phyloP scores from a whole-genome alignment of 2,329 filamentous ascomycete genomes.

The Neonectria coccinea region DNA sequence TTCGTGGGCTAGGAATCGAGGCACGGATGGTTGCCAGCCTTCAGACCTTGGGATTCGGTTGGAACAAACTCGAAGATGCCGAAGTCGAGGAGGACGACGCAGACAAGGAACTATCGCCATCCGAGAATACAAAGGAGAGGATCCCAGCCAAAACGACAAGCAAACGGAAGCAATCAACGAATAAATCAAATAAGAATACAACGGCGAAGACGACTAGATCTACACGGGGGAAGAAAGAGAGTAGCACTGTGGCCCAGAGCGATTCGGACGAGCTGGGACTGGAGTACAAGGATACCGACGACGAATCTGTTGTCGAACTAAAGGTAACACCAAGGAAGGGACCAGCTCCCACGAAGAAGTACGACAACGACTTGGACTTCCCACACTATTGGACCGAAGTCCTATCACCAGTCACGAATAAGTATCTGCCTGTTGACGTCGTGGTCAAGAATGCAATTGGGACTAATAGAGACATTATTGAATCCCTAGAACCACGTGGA shows the following conservation, averaged over 20 bases:
- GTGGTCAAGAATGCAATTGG: constrained; percentile 76
- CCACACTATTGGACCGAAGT: constrained; percentile 96
- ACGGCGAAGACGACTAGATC: constrained; percentile 32
- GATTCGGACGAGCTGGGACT: constrained; percentile 61
- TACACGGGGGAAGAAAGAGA: constrained; percentile 18
- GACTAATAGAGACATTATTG: constrained; percentile 77
- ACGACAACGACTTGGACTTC: constrained; percentile 82
- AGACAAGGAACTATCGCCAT: constrained; percentile 2
- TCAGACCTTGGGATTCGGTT: constrained; percentile 90
- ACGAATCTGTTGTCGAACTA: constrained; percentile 70
- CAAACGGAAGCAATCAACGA: constrained; percentile 10
- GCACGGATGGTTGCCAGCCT: constrained; percentile 85
- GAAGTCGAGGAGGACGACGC: constrained; percentile 57
- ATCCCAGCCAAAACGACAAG: background rate
- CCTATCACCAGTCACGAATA: constrained; percentile 83
- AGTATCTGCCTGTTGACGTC: constrained; percentile 82
- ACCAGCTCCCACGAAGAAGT: constrained; percentile 59
- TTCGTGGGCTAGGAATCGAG: constrained; percentile 85
- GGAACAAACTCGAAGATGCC: constrained; percentile 87
- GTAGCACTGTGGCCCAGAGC: constrained; percentile 37
- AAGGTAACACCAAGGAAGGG: constrained; percentile 55
- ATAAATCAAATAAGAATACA: constrained; percentile 34
- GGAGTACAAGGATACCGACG: constrained; percentile 63
- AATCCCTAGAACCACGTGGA: constrained; percentile 85
- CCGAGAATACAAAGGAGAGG: constrained; percentile 29